phyloP scores from a whole-genome alignment of 1,284 basidiomycete genomes.

The Boletellus sp. region DNA sequence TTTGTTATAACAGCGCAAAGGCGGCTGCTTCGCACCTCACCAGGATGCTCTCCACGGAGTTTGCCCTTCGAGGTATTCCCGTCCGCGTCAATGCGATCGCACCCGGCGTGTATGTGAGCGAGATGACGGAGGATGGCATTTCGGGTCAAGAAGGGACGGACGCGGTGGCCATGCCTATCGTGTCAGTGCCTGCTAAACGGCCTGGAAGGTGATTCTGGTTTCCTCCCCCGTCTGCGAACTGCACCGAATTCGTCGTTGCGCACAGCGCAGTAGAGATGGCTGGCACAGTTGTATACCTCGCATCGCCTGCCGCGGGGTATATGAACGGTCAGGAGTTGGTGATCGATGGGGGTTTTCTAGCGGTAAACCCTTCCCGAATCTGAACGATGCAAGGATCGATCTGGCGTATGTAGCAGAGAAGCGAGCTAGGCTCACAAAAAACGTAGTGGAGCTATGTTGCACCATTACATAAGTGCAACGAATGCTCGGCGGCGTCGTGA shows the following conservation, averaged over 20 bases:
- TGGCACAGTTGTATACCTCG: conserved; percentile 70
- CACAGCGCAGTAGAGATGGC: conserved; percentile 70
- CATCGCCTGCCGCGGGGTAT: conserved; percentile 66
- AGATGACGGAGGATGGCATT: conserved; percentile 64
- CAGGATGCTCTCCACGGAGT: conserved; percentile 71
- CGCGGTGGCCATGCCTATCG: conserved; percentile 51
- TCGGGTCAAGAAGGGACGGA: conserved; percentile 46
- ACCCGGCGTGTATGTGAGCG: conserved; percentile 71
- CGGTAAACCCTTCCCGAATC: conserved; percentile 60
- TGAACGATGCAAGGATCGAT: conserved; percentile 7
- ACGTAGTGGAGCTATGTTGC: not conserved
- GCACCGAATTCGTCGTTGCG: not conserved
- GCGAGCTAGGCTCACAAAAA: not conserved
- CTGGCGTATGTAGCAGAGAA: not conserved
- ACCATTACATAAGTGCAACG: too few species aligned
- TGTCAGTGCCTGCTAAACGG: conserved; percentile 58
- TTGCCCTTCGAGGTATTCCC: conserved; percentile 61
- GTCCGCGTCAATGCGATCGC: conserved; percentile 69
- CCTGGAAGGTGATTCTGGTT: conserved; percentile 52
- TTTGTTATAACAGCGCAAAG: conserved; percentile 76
- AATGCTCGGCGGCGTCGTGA: not conserved
- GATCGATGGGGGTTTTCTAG: conserved; percentile 68
- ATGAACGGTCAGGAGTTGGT: conserved; percentile 71
- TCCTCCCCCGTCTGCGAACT: not conserved
- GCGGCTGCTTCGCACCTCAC: conserved; percentile 73